Percentiles rank a stretch among this genome's conserved stretches.
These are phyloP conservation scores for Schwanniomyces etchellsii DNA, from an alignment of 1,139 yeast species.

Conservation along the genomic window DNA sequence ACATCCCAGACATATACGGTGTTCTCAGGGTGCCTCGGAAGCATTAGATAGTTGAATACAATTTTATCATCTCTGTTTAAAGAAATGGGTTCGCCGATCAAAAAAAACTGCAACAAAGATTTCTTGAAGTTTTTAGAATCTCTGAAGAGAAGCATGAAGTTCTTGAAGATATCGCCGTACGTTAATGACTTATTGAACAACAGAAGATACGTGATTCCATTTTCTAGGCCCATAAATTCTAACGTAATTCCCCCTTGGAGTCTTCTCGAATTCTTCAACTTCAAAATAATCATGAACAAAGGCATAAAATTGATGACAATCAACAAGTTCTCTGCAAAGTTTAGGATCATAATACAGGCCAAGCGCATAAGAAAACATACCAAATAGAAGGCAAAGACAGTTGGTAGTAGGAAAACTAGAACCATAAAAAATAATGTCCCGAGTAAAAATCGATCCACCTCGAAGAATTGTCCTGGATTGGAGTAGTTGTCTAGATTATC, in stretches of 20 bases:
- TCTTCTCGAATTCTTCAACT: slow-evolving; percentile 76
- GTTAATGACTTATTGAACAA: slow-evolving; percentile 37
- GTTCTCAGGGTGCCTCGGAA: slow-evolving; percentile 31
- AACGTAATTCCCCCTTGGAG: slow-evolving; percentile 84
- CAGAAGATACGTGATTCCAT: slow-evolving; percentile 19
- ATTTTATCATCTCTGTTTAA: slow-evolving; percentile 25
- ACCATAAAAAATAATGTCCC: slow-evolving; percentile 88
- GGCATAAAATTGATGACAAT: slow-evolving; percentile 81
- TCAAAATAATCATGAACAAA: slow-evolving; percentile 69
- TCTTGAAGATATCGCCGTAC: slow-evolving; percentile 30
- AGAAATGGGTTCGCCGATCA: slow-evolving; percentile 26
- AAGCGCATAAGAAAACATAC: slow-evolving; percentile 64
- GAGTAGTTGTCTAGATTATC: slow-evolving; percentile 53
- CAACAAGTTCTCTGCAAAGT: slow-evolving; percentile 54
- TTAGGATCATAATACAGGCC: slow-evolving; percentile 42
- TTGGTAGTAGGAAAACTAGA: slow-evolving; percentile 73
- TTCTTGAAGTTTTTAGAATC: slow-evolving; percentile 26
- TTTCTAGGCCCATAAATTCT: slow-evolving; percentile 14
- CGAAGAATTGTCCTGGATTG: slow-evolving; percentile 51
- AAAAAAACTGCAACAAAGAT: slow-evolving; percentile 21
- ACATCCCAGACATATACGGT: slow-evolving; percentile 29
- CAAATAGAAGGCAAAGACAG: slow-evolving; percentile 78
- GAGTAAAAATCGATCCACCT: slow-evolving; percentile 77
- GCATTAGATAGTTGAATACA: slow-evolving; percentile 37
- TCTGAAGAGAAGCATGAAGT: slow-evolving; percentile 27